Evolutionary conservation across 164 flowering plant species (phyloP).

Genomic region (Cinnamomum micranthum): DNA sequence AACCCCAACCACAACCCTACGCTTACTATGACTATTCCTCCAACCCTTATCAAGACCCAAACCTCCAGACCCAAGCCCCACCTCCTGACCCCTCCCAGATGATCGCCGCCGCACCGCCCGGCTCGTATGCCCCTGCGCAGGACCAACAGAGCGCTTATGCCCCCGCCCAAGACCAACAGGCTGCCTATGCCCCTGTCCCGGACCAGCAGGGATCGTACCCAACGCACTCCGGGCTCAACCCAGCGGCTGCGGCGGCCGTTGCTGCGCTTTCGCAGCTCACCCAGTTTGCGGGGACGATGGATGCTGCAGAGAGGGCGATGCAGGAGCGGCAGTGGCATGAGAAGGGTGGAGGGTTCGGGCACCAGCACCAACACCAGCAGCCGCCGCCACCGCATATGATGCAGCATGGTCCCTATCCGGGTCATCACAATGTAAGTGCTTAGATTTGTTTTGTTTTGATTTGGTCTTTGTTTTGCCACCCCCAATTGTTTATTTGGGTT

Average conservation of each 20-base stretch:
- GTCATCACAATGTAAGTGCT: not conserved
- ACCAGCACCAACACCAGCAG: not conserved
- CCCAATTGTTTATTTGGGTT: not conserved
- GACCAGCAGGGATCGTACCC: constrained; percentile 20
- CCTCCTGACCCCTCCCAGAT: not conserved
- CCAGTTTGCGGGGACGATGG: constrained; percentile 37
- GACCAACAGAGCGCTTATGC: constrained; percentile 13
- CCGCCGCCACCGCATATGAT: not conserved
- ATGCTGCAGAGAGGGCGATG: constrained; percentile 32
- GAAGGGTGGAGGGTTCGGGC: not conserved
- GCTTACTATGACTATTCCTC: constrained; percentile 20
- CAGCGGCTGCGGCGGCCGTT: constrained; percentile 43
- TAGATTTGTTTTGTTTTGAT: not conserved
- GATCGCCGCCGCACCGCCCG: not conserved
- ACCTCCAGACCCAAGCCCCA: not conserved
- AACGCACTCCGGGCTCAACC: constrained; percentile 25
- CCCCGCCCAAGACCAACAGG: constrained; percentile 26
- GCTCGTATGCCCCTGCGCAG: not conserved
- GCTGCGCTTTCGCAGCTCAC: constrained; percentile 38
- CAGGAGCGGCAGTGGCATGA: constrained; percentile 6
- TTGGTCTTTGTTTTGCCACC: not conserved
- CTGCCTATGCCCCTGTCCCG: constrained; percentile 10
- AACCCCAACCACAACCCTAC: constrained; percentile 21
- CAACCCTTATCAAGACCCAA: not conserved
- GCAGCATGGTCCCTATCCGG: not conserved